Evolutionary conservation across 108 stramenopile species (phyloP).

Genomic region (Fragilariopsis cylindrus): DNA sequence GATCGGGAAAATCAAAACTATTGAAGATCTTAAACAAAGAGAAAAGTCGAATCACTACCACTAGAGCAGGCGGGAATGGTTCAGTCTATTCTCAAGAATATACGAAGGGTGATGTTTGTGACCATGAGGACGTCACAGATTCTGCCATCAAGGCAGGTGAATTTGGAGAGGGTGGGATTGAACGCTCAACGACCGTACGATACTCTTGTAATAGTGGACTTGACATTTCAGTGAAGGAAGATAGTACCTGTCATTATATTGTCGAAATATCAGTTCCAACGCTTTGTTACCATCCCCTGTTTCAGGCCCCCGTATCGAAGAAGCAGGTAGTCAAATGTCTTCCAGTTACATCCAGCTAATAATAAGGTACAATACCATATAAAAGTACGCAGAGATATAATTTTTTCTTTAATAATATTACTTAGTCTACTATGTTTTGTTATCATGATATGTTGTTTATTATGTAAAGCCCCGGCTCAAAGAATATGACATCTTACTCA

Average conservation of each 20-base stretch:
- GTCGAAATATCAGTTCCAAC: slow-evolving; percentile 70
- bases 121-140: slow-evolving; percentile 75
- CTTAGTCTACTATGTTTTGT: background rate
- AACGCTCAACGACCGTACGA: slow-evolving; percentile 73
- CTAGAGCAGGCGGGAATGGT: slow-evolving; percentile 57
- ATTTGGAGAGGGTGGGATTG: slow-evolving; percentile 53
- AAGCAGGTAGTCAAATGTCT: slow-evolving; percentile 84
- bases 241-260: slow-evolving; percentile 87
- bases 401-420: background rate
- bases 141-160: slow-evolving; percentile 78
- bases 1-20: background rate
- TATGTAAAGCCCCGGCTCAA: no score
- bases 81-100: slow-evolving; percentile 78
- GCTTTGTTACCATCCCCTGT: slow-evolving; percentile 81
- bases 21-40: slow-evolving; percentile 2
- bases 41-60: background rate
- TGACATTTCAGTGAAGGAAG: slow-evolving; percentile 76
- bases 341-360: slow-evolving; percentile 25
- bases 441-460: background rate
- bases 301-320: slow-evolving; percentile 65
- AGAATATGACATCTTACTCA: no score
- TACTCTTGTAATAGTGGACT: slow-evolving; percentile 65
- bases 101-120: slow-evolving; percentile 67
- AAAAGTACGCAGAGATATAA: background rate
- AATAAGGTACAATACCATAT: background rate